phyloP scores from a whole-genome alignment of 2,329 filamentous ascomycete genomes.

The Sporothrix variecibatus region DNA sequence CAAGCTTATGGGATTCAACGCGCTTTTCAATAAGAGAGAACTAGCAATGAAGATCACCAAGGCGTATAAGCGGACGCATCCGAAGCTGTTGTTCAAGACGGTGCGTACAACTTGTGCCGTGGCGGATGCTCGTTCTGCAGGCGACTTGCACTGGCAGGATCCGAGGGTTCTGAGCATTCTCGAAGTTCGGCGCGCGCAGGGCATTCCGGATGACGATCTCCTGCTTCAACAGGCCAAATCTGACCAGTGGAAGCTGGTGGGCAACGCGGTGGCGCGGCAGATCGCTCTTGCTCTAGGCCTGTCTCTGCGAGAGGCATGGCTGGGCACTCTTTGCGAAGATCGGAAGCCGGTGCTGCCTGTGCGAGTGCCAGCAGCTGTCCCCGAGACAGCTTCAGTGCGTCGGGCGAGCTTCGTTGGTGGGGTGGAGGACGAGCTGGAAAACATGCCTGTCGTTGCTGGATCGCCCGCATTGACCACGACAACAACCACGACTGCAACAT shows the following conservation, averaged over 20 bases:
- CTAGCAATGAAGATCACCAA: constrained; percentile 28
- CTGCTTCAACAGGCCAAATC: constrained; percentile 56
- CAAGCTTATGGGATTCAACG: constrained; percentile 41
- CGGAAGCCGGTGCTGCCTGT: background rate
- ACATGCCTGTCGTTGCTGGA: background rate
- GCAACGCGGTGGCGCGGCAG: constrained; percentile 74
- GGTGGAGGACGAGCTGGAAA: background rate
- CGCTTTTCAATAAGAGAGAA: constrained; percentile 42
- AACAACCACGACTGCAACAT: background rate
- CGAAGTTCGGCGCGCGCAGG: constrained; percentile 70
- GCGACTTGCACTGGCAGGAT: constrained; percentile 66
- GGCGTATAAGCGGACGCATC: constrained; percentile 48
- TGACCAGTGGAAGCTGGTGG: constrained; percentile 67
- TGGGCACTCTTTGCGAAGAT: constrained; percentile 41
- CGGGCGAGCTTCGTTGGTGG: background rate
- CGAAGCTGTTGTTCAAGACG: constrained; percentile 56
- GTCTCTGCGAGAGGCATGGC: constrained; percentile 60
- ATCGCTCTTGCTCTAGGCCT: constrained; percentile 68
- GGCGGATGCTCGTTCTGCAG: constrained; percentile 58
- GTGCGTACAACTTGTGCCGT: constrained; percentile 58
- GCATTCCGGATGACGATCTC: constrained; percentile 69
- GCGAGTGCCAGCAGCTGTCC: background rate
- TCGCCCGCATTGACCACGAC: background rate
- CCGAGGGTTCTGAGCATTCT: constrained; percentile 62
- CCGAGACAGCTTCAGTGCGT: background rate